Base-by-base conservation (phyloP, 805 yeast species). In the Wickerhamomyces sydowiorum region DNA sequence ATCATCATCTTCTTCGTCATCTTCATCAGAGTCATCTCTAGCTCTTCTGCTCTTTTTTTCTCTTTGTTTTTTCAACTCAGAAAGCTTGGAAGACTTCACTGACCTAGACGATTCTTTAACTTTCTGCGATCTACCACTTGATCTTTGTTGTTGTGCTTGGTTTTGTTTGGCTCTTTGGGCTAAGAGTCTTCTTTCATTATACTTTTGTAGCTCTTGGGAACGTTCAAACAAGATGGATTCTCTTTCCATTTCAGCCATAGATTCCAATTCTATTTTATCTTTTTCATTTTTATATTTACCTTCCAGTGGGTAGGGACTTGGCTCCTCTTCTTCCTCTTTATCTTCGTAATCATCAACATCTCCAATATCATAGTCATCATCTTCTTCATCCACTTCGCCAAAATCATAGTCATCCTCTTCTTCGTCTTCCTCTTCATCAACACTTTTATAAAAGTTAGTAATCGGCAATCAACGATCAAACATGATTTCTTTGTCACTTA, bases 221-320 rank as follows among this genome's bases (percentile, higher is more conserved):
- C 99, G 86, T 43, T 91, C 98, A 54, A 87, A 93, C 42, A 93
- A 73, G 42, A 89, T 78, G 52, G 85, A 82, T 68, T 93, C 99
- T 57, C 98, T 83, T 56, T 86, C 86, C 61, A 93, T 78, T 69
- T 93, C 99, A 42, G 91, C 95, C 80, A 93, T 74, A 1, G 70
- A 59, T 37, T 73, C 80, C 56, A 86, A 68, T 41, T 69, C 62
- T 1, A 67, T 78, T 46, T 86, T 75, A 64, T 93, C 99, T 8
- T 68, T 72, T 41, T 80, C 96, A 62, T 89, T 83, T 54, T 81
- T 86, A 68, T 82, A 93, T 56, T 87, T 88, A 7, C 96, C 96
- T 57, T 89, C 96, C 41, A 91, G 64, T 2, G 99, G 99, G 60
- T 90, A 93, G 9, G 98, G 99, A 54, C 84, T 82, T 36, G 55